Base-by-base conservation (phyloP, 108 stramenopile species). In the Licmophora abbreviata region DNA sequence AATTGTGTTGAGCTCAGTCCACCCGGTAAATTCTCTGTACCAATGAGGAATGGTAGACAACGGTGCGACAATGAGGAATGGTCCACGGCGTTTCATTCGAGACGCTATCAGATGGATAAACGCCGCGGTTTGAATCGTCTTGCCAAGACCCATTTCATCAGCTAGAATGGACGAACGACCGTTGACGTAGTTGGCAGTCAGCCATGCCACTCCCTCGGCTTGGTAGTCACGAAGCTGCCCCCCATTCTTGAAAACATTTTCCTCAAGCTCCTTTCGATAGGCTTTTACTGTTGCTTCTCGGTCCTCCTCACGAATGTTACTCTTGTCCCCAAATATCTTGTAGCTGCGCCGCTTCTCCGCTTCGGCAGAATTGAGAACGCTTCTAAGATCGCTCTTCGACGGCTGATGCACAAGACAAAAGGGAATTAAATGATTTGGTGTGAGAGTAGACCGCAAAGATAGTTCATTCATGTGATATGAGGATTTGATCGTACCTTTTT, bases 131-230 rank as follows among this genome's bases (percentile, higher is more conserved):
- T 89, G 83, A 23, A 94, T 75, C 0, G 95, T 93, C 69, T 95
- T 84, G 46, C 95, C 92, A 27, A 89, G 63, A 27, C 94, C 97
- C 94, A 97, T 95, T 59, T 97, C 97, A 63, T 96, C 97, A 0
- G 97, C 97, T 26, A 98, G 54, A 50, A 98, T 92, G 29, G 77
- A 87, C 18, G 67, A 69, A 10, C 92, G 76, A 15, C 55, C 46
- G 51, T 92, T 90, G 33, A 85, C 32, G 53, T 76, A 76, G 58
- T 90, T 90, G 0, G 83, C 66, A 58, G 88, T 52, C 58, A 98
- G 68, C 92, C 93, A 97, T 25, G 83, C 59, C 12, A 97, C 77
- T 35, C 96, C 96, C 68, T 94, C 91, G 5, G 92, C 83, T 73
- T 97, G 96, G 59, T 97, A 97, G 56, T 88, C 87, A 7, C 93